Base-by-base conservation (phyloP, 2,329 filamentous ascomycete genomes). In the Colletotrichum eleusines region DNA sequence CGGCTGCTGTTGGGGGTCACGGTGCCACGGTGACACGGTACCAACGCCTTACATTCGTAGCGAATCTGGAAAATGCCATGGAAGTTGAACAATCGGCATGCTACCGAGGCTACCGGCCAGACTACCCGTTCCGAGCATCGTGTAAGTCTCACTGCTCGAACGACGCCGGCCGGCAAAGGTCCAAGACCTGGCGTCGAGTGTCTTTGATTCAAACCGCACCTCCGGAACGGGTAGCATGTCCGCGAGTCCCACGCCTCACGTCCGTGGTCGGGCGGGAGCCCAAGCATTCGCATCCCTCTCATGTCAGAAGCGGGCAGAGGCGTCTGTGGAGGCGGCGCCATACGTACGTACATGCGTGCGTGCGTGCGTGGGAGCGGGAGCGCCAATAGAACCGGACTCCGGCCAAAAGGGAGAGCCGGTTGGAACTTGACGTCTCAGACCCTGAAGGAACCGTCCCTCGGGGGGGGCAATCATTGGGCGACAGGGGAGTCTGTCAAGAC, bases 151-250 rank as follows among this genome's bases (percentile, higher is more conserved):
- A 44, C n/a, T 57, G 18, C 23, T 23, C 40, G 14, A 66, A 35
- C 7, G 31, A 55, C 55, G 31, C 38, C 35, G 50, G 63, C 44
- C 51, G 42, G 50, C 42, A 44, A 67, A 55, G 50, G 55, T 57
- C 50, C 50, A 28, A 51, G 46, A 20, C 31, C 26, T n/a, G 18
- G 16, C 5, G 28, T 40, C 28, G 26, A 61, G 55, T 26, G 14
- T 26, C 28, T 42, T 33, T 54, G 35, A 12, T 16, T 54, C 53
- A 46, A 60, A 42, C 68, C 48, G 50, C 33, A 16, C 33, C 23
- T 40, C 68, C 68, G 50, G 57, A 67, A 58, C 57, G n/a, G 63
- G 68, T 51, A 57, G 57, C 33, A 53, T 28, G 42, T 38, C 63
- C 44, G 38, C 46, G 20, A 14, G 31, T 4, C 31, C 31, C 31